Base-by-base conservation (phyloP, 2,329 filamentous ascomycete genomes). In the Trichoderma koningiopsis region DNA sequence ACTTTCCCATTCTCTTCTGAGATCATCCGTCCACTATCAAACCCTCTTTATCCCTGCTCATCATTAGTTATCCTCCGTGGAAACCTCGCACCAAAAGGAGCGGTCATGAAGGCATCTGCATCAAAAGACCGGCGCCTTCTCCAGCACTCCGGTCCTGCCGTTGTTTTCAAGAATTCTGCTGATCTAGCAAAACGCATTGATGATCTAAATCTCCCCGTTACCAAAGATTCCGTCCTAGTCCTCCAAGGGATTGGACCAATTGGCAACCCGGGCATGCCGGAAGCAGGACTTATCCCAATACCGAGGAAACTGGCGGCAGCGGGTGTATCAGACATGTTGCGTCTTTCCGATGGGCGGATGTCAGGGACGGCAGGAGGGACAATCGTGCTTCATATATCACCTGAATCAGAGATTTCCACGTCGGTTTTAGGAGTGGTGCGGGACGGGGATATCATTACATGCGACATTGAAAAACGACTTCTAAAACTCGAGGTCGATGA, bases 241-340 rank as follows among this genome's bases (percentile, higher is more conserved):
- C 89, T 97, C 29, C 89, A 94, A 72, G 94, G 94, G 71, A 95
- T 97, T 75, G 94, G 94, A 0, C 94, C 94, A 0, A 92, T 96
- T 65, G 94, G 94, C 22, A 93, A 93, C 2, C 94, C 94, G 0
- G 94, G 94, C 16, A 97, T 97, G 94, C 94, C 94, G 1, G 94
- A 97, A 79, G 93, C 96, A 68, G 85, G 85, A 0, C 77, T 87
- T 29, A 81, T 87, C 0, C 85, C 85, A 0, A 87, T 87, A 27
- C 89, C 97, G 19, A 92, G 94, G 76, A 93, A 94, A 61, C 89
- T 91, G 35, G 93, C 92, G 0, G 89, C 90, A 0, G 89, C 89
- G 0, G 91, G 91, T 10, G 86, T 97, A 4, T 86, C 83, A 16
- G 96, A 97, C 71, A 90, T 97, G 78, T 89, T 96, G 4, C 84